Percentiles rank a stretch among this genome's conserved stretches.
These are phyloP conservation scores for Hypoxylon lienhwacheense DNA, from an alignment of 495 filamentous ascomycete genomes.

Conservation along the genomic window DNA sequence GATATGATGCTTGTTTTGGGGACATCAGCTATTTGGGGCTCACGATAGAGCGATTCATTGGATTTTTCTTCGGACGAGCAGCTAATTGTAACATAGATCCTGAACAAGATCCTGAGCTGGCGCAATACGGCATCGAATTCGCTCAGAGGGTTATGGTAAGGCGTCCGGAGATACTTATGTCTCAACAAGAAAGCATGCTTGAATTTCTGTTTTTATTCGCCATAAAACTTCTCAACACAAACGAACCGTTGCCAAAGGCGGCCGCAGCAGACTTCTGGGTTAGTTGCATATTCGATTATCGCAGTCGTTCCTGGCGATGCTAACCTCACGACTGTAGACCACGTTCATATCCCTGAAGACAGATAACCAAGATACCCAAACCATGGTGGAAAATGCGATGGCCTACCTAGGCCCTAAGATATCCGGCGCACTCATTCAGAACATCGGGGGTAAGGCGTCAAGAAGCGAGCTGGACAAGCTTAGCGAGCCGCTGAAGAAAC, in stretches of 20 bases:
- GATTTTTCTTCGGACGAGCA: neutral
- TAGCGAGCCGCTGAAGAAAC: slow-evolving; percentile 73
- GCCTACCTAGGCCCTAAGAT: slow-evolving; percentile 62
- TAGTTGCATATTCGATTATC: slow-evolving; percentile 35
- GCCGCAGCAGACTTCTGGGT: slow-evolving; percentile 84
- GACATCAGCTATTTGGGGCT: no score
- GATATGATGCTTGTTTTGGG: no score
- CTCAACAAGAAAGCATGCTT: slow-evolving; percentile 53
- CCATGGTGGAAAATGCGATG: slow-evolving; percentile 56
- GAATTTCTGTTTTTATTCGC: slow-evolving; percentile 77
- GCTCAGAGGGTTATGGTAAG: slow-evolving; percentile 69
- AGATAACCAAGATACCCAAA: slow-evolving; percentile 45
- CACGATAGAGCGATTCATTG: no score
- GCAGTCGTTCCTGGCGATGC: slow-evolving; percentile 15
- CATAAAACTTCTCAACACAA: slow-evolving; percentile 68
- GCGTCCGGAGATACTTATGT: slow-evolving; percentile 61
- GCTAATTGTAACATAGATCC: slow-evolving; percentile 48
- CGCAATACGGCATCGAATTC: slow-evolving; percentile 45
- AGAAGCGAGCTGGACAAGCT: slow-evolving; percentile 78
- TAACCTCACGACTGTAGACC: slow-evolving; percentile 43
- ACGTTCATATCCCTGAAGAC: slow-evolving; percentile 51
- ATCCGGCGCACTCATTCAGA: slow-evolving; percentile 61
- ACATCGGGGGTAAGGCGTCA: slow-evolving; percentile 71
- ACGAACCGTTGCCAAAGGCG: slow-evolving; percentile 77
- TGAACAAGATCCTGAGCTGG: slow-evolving; percentile 69